Conservation (phyloP, 169 alveolate genomes). For the Plasmodium ovale region DNA sequence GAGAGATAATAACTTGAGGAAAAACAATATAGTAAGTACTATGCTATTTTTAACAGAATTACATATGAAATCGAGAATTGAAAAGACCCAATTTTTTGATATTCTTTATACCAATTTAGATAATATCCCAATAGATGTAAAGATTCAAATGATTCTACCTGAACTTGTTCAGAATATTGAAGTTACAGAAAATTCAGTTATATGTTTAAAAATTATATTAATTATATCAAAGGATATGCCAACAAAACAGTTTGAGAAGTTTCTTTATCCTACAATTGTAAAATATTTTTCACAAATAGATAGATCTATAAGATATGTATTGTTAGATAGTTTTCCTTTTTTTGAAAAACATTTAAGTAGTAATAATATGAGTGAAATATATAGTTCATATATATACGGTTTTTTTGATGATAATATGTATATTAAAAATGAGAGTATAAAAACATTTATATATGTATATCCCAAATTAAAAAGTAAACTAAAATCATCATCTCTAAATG, state of each 20-base stretch:
- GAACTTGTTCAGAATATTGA: slow-evolving; percentile 60
- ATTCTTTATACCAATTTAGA: slow-evolving; percentile 73
- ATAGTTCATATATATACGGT: slow-evolving; percentile 68
- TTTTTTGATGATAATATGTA: slow-evolving; percentile 80
- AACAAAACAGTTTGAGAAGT: slow-evolving; percentile 29
- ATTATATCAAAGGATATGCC: slow-evolving; percentile 41
- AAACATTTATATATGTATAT: slow-evolving; percentile 78
- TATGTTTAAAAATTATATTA: slow-evolving; percentile 48
- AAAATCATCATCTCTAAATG: slow-evolving; percentile 53
- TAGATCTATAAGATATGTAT: slow-evolving; percentile 45
- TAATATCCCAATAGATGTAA: slow-evolving; percentile 75
- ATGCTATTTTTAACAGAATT: slow-evolving; percentile 79
- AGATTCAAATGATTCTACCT: slow-evolving; percentile 71
- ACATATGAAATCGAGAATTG: slow-evolving; percentile 79
- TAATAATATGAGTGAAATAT: slow-evolving; percentile 61
- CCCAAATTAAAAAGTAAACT: slow-evolving; percentile 79
- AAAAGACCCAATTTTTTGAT: slow-evolving; percentile 70
- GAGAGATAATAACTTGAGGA: slow-evolving; percentile 73
- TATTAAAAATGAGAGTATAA: slow-evolving; percentile 83
- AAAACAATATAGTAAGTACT: slow-evolving; percentile 63
- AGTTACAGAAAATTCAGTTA: slow-evolving; percentile 36
- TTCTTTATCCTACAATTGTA: slow-evolving; percentile 10
- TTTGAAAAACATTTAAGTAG: slow-evolving; percentile 23
- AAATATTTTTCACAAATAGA: slow-evolving; percentile 59
- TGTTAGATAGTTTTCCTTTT: slow-evolving; percentile 36